Evolutionary conservation across 2,329 filamentous ascomycete genomes (phyloP), one percentile per base, ranked within the genome.

Genomic region (Graphilbum sp.): DNA sequence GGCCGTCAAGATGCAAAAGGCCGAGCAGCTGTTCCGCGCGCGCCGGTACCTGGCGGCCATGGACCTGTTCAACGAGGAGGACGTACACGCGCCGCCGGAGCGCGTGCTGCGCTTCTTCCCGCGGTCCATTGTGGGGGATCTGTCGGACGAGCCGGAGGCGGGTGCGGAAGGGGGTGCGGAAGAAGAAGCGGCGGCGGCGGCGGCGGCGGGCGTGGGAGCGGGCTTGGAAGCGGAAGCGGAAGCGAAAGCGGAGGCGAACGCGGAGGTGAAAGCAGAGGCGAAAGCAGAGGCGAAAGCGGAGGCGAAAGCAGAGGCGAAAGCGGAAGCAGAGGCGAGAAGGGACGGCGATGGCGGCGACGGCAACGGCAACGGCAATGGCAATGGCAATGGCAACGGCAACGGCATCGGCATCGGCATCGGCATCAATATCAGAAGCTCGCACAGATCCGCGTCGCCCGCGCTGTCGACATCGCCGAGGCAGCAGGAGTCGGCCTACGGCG

Each of bases 1-100:
- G 21, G 80, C 92, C 49, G 77, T 92, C 49, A 92, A 88, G 60
- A 90, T 93, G 62, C 69, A 81, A 47, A 98, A 98, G 54, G 90
- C 88, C 0, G 84, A 93, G 54, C 62, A 67, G 13, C 62, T 96
- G 5, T 98, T 98, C 50, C 75, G 76, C 41, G 66, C 82, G 47
- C 80, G 77, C 48, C 92, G 81, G 52, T 98, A 87, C 52, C 72
- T 79, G 30, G 78, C 86, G 36, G 79, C 88, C 1, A 70, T 98
- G 60, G 87, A 96, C 48, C 61, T 98, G 2, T 96, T 96, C 58
- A 75, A 74, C 38, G 71, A 75, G 47, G 83, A 83, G 4, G 80
- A 90, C 38, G 85, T 95, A 3, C 76, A 84, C 48, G 87, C 90
- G 0, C 84, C 90, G 1, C 88, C 90, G 0, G 85, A 92, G 53